Base-by-base conservation (phyloP, 2,329 filamentous ascomycete species). In the Trichocomaceae sp. region DNA sequence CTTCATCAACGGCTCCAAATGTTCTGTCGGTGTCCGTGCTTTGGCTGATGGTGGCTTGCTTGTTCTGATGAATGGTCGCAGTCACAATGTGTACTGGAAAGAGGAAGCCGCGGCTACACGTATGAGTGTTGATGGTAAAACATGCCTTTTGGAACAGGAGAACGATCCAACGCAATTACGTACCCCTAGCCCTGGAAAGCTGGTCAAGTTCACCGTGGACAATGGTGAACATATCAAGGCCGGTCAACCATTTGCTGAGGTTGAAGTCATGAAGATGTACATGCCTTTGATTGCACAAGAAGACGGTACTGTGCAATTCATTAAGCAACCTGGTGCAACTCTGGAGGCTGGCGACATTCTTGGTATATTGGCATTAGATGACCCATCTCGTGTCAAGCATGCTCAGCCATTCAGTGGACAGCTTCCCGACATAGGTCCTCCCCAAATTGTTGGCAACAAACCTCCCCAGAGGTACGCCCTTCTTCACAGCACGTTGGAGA, bases 231-330 rank as follows among this genome's bases (percentile, higher is more conserved):
- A 99, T 71, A 84, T 99, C 73, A 86, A 84, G 72, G 90, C 95
- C 64, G 92, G 92, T 55, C 88, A 97, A 73, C 80, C 92, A 33
- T 99, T 90, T 68, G 93, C 93, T 54, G 93, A 99, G 73, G 92
- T 99, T 41, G 93, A 99, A 76, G 93, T 99, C 75, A 99, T 99
- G 93, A 99, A 99, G 82, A 99, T 99, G 93, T 97, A 97, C 82
- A 99, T 99, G 93, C 93, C 93, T 66, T 81, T 99, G 54, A 82
- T 99, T 58, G 88, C 93, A 2, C 87, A 91, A 69, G 93, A 99
- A 72, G 93, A 96, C 65, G 93, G 93, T 78, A 82, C 95, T 53
- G 92, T 99, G 55, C 93, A 96, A 77, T 83, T 99, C 66, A 96
- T 99, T 80, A 99, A 99, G 83, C 93, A 97, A 77, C 93, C 93